Conservation (phyloP, 345 rosid genomes). For the Jatropha curcas region DNA sequence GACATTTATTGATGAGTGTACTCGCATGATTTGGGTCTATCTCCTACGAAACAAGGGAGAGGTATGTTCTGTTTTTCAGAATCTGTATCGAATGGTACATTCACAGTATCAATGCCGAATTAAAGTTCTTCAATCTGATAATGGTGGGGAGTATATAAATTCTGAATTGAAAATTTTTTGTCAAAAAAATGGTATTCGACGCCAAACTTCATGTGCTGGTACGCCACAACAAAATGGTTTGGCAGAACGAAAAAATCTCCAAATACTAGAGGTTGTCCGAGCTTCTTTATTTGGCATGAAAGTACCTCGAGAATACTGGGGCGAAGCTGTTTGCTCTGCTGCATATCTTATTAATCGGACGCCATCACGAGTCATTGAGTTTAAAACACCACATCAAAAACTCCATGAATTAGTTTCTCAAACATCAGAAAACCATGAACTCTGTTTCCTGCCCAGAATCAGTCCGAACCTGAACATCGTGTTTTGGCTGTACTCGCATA, state of each 20-base stretch:
- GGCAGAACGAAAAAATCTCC: not conserved
- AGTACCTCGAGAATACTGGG: not conserved
- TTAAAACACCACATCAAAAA: not conserved
- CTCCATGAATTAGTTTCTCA: not conserved
- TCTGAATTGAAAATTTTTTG: not conserved
- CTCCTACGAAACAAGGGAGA: not conserved
- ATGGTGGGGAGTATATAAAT: not conserved
- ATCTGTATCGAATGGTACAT: not conserved
- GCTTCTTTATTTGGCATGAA: not conserved
- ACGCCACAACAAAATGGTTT: not conserved
- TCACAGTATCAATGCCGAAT: not conserved
- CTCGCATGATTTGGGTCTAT: slow-evolving; percentile 7
- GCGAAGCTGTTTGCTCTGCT: not conserved
- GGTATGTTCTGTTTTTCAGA: not conserved
- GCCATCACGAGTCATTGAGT: not conserved
- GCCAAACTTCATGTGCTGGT: not conserved
- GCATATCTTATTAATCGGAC: not conserved
- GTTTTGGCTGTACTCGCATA: not conserved
- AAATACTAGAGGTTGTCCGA: not conserved
- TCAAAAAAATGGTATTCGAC: not conserved
- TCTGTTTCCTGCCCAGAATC: not conserved
- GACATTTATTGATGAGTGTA: slow-evolving; percentile 17
- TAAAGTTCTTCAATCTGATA: not conserved
- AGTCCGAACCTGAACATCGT: not conserved
- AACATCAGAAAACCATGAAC: no score